phyloP scores from a whole-genome alignment of 495 filamentous ascomycete species.

The Hyaloscypha finlandica region DNA sequence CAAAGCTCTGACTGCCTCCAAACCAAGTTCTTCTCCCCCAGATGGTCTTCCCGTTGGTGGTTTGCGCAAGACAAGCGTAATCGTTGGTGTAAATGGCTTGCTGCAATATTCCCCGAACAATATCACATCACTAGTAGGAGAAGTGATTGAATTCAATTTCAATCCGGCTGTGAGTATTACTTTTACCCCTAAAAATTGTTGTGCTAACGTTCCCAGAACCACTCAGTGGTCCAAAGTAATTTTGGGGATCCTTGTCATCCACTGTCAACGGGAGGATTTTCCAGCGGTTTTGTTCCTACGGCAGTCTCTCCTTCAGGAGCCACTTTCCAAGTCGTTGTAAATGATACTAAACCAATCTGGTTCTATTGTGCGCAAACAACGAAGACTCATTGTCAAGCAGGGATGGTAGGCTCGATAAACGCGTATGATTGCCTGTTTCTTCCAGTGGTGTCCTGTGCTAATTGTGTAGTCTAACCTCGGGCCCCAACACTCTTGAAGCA shows the following conservation, averaged over 20 bases:
- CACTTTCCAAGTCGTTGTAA: constrained; percentile 61
- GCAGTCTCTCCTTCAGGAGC: constrained; percentile 46
- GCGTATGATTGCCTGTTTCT: constrained; percentile 18
- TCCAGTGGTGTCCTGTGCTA: not conserved
- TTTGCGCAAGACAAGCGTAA: constrained; percentile 23
- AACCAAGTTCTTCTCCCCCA: constrained; percentile 37
- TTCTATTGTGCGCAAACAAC: constrained; percentile 61
- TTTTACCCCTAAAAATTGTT: not conserved
- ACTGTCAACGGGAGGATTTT: constrained; percentile 41
- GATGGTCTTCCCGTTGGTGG: constrained; percentile 38
- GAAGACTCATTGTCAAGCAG: constrained; percentile 63
- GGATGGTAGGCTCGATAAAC: constrained; percentile 52
- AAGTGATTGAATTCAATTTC: constrained; percentile 42
- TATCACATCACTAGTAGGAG: constrained; percentile 37
- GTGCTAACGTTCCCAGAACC: constrained; percentile 42
- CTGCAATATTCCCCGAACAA: constrained; percentile 40
- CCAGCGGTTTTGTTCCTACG: constrained; percentile 42
- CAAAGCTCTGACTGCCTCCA: constrained; percentile 38
- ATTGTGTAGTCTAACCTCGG: constrained; percentile 25
- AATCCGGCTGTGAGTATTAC: constrained; percentile 30
- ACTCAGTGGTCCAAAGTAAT: constrained; percentile 69
- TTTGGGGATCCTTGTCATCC: constrained; percentile 65
- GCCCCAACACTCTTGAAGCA: constrained; percentile 37
- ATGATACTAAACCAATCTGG: constrained; percentile 66
- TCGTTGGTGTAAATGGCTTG: constrained; percentile 33